Percentiles rank a stretch among this genome's conserved stretches.
Conservation (phyloP, 129 eudicot species). For the Pulicaria dysenterica region DNA sequence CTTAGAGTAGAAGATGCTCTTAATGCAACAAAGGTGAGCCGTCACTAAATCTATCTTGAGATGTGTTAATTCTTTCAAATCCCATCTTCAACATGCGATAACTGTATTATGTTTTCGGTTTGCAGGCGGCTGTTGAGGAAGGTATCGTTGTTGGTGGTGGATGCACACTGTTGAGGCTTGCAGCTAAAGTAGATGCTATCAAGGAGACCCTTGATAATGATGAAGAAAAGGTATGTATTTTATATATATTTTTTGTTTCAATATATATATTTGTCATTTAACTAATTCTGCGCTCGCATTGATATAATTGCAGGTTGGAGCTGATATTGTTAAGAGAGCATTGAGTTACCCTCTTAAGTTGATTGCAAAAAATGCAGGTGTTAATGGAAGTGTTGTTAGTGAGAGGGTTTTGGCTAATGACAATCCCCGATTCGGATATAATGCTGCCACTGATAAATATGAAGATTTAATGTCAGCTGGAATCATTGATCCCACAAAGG, state of each 20-base stretch:
- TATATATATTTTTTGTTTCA: background rate
- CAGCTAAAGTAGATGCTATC: conserved; percentile 83
- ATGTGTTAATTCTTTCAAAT: background rate
- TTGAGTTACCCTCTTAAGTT: conserved; percentile 79
- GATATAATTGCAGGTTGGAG: conserved; percentile 57
- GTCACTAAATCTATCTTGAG: background rate
- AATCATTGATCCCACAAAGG: conserved; percentile 92
- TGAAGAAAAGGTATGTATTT: conserved; percentile 65
- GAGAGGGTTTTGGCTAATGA: conserved; percentile 74
- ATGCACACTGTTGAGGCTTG: conserved; percentile 74
- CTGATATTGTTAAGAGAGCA: conserved; percentile 80
- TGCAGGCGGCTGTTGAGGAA: conserved; percentile 93
- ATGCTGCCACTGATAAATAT: conserved; percentile 76
- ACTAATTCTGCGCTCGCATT: background rate
- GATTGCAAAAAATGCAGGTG: conserved; percentile 90
- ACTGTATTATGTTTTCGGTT: background rate
- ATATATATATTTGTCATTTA: background rate
- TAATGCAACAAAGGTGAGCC: conserved; percentile 73
- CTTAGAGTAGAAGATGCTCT: conserved; percentile 95
- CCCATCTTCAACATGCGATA: background rate
- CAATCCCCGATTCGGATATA: conserved; percentile 63
- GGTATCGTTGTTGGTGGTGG: conserved; percentile 96
- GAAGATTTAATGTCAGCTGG: conserved; percentile 95
- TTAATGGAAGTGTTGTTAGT: conserved; percentile 82
- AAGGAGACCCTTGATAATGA: conserved; percentile 71